Base-by-base conservation (phyloP, 73 alveolate species). In the Tetrahymena borealis region DNA sequence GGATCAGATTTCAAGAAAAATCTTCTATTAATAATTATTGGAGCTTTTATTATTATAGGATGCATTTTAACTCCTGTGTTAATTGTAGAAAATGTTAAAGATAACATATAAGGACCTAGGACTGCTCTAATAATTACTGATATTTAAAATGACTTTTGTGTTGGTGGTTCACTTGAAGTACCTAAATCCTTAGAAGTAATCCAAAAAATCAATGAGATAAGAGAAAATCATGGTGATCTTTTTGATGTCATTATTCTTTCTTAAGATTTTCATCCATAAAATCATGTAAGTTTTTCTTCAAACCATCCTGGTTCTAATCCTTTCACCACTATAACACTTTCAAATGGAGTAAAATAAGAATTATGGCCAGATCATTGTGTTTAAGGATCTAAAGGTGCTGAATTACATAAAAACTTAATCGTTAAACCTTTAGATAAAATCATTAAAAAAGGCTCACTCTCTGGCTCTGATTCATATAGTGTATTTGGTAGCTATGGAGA, bases 301-400 rank as follows among this genome's bases (percentile, higher is more conserved):
- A 97, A 94, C 43, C 95, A 97, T 90, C 96, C 97, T 24, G 98
- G 98, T 24, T 28, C 94, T 15, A 39, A 94, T 39, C 91, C 95
- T 15, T 93, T 95, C 92, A 60, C 91, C 10, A 79, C 16, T 11
- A 90, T 93, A n/a, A 78, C 20, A 3, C 39, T 96, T 6, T 28
- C 33, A 11, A 78, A 90, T 39, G 97, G 95, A 12, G 85, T 94
- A 16, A 97, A 95, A 33, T 94, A 97, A 78, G 96, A 96, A 60
- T 91, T 96, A 95, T 98, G 99, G 98, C 99, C 99, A 32, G 95
- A 96, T 37, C 99, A 98, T 95, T 97, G 99, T 93, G 98, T 98
- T 35, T 91, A 95, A 95, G 98, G 96, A 24, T 94, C 99, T 7
- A 39, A 39, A 33, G 99, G 99, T 40, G 97, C 99, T 1, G 97